Evolutionary conservation across 495 filamentous ascomycete genomes (phyloP).

Genomic region (Aspergillus panamensis): DNA sequence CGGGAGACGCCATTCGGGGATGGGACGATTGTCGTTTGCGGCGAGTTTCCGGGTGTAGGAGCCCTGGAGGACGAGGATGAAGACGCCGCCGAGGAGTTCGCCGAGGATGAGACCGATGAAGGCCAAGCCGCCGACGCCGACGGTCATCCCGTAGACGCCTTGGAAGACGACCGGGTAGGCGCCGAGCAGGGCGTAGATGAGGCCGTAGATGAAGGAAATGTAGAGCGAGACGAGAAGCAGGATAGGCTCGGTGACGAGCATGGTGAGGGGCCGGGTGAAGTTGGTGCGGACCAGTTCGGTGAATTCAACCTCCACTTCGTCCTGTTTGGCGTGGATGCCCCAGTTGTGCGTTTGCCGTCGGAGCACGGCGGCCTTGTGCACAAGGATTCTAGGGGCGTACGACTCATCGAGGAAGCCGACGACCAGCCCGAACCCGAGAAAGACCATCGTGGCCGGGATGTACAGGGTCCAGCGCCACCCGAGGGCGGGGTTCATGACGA

Average conservation of each 20-base stretch:
- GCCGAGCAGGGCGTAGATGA: constrained; percentile 43
- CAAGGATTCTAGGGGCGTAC: constrained; percentile 40
- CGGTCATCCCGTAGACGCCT: constrained; percentile 33
- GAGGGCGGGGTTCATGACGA: constrained; percentile 30
- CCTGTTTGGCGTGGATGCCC: constrained; percentile 48
- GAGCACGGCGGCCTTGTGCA: constrained; percentile 36
- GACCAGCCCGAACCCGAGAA: constrained; percentile 26
- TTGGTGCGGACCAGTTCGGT: constrained; percentile 38
- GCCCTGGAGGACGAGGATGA: constrained; percentile 29
- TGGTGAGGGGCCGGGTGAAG: constrained; percentile 40
- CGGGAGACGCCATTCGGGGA: constrained; percentile 41
- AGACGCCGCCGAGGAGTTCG: constrained; percentile 26
- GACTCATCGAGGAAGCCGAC: constrained; percentile 36
- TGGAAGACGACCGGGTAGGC: constrained; percentile 46
- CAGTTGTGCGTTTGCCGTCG: constrained; percentile 42
- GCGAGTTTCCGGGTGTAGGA: constrained; percentile 30
- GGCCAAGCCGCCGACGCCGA: constrained; percentile 34
- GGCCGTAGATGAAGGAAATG: constrained; percentile 45
- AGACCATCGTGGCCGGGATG: constrained; percentile 39
- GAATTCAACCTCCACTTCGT: constrained; percentile 43
- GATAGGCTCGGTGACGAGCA: constrained; percentile 46
- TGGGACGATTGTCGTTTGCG: constrained; percentile 30
- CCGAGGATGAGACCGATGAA: constrained; percentile 42
- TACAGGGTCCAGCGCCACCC: constrained; percentile 51
- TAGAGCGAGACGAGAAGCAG: constrained; percentile 45